Evolutionary conservation across 2,329 filamentous ascomycete species (phyloP).

Genomic region (Neonectria hederae): DNA sequence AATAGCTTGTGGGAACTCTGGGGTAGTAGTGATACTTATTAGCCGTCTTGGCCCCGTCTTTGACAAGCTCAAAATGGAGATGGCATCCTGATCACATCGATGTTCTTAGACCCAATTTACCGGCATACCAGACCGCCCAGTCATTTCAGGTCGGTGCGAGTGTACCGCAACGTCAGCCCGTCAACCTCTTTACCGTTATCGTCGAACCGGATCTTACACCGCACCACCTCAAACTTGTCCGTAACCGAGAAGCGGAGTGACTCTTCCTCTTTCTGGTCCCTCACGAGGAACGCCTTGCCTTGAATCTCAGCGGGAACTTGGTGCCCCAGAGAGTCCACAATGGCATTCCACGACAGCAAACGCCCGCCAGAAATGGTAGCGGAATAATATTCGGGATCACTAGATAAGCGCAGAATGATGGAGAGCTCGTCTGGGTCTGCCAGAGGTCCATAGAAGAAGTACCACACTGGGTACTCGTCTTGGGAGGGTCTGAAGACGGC

Average conservation of each 20-base stretch:
- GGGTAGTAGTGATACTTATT: conserved; percentile 7
- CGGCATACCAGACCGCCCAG: not conserved
- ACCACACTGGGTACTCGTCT: conserved; percentile 24
- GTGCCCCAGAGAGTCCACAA: conserved; percentile 3
- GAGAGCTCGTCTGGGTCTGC: conserved; percentile 17
- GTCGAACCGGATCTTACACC: conserved; percentile 18
- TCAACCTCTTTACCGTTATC: conserved; percentile 5
- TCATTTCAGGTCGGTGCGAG: conserved; percentile 6
- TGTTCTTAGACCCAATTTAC: not conserved
- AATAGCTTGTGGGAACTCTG: conserved; percentile 4
- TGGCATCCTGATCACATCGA: not conserved
- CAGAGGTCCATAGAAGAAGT: conserved; percentile 21
- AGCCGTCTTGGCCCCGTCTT: not conserved
- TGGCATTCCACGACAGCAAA: conserved; percentile 12
- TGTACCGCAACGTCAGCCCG: conserved; percentile 20
- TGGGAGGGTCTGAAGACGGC: conserved; percentile 12
- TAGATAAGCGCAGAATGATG: conserved; percentile 1
- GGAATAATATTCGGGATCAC: conserved; percentile 1
- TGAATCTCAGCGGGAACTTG: not conserved
- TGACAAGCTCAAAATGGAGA: conserved; percentile 1
- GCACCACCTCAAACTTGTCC: conserved; percentile 27
- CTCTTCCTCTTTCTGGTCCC: conserved; percentile 12
- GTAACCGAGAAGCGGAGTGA: conserved; percentile 24
- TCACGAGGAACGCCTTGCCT: conserved; percentile 22
- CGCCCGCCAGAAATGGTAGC: conserved; percentile 17